These are phyloP conservation scores for Phytophthora citricola DNA, from an alignment of 352 stramenopile species.

Conservation along the genomic window DNA sequence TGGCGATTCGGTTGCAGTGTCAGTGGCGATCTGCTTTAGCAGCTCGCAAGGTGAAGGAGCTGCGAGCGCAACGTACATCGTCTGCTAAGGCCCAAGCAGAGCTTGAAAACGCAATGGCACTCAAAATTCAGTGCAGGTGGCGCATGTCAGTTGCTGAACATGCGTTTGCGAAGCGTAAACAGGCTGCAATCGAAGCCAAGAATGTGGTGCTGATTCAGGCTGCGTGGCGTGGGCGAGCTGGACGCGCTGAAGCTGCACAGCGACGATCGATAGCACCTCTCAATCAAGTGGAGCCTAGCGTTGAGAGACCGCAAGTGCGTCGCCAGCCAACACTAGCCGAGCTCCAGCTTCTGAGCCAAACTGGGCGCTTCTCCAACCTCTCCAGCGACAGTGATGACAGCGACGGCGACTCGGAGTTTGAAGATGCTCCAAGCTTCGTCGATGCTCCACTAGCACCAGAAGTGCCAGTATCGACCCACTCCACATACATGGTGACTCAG, in stretches of 20 bases:
- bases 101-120: constrained; percentile 30
- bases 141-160: constrained; percentile 1
- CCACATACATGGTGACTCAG: constrained; percentile 1
- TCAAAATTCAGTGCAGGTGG: constrained; percentile 39
- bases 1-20: constrained; percentile 22
- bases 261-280: constrained; percentile 5
- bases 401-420: constrained; percentile 45
- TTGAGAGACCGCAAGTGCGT: constrained; percentile 16
- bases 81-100: not conserved
- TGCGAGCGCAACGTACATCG: constrained; percentile 8
- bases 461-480: not conserved
- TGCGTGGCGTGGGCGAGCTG: constrained; percentile 23
- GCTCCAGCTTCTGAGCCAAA: constrained; percentile 55
- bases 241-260: constrained; percentile 9
- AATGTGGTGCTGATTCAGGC: constrained; percentile 25
- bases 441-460: constrained; percentile 9
- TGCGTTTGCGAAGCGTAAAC: constrained; percentile 5
- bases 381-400: constrained; percentile 47
- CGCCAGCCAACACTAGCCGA: constrained; percentile 50
- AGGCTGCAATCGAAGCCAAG: constrained; percentile 11
- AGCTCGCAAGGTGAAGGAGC: constrained; percentile 22
- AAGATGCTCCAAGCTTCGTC: constrained; percentile 34
- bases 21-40: constrained; percentile 23
- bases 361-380: constrained; percentile 50
- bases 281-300: not conserved